A percentile compares a stretch with the other conserved stretches of the same genome.
These are phyloP conservation scores for Stenocarpella maydis DNA, from an alignment of 2,329 filamentous ascomycete genomes.

Conservation along the genomic window DNA sequence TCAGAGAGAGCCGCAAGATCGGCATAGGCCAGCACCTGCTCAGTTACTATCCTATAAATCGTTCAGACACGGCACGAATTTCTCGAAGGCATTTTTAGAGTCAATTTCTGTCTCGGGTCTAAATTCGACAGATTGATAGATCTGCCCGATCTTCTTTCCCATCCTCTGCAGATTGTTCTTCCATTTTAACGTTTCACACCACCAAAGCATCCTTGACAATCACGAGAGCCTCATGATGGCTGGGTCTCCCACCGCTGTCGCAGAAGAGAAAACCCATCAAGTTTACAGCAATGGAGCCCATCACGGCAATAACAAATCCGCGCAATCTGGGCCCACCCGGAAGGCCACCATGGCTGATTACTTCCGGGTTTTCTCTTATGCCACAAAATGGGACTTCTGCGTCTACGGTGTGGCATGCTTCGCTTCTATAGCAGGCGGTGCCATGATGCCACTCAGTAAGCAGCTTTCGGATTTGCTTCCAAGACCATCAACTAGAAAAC, in stretches of 20 bases:
- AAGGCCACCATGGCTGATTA: slow-evolving; percentile 46
- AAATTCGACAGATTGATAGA: neutral
- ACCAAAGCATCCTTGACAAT: neutral
- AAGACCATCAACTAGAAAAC: too few relatives aligned
- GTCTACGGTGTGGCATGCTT: slow-evolving; percentile 55
- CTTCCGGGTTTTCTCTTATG: slow-evolving; percentile 61
- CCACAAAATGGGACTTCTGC: slow-evolving; percentile 58
- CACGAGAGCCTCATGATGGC: neutral
- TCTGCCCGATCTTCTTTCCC: neutral
- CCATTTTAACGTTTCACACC: neutral
- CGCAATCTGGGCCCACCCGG: neutral
- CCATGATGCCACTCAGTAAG: slow-evolving; percentile 60
- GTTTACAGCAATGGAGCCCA: neutral
- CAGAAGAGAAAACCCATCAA: neutral
- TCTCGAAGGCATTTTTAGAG: neutral
- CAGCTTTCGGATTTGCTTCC: neutral
- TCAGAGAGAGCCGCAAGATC: neutral
- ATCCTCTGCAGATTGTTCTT: neutral
- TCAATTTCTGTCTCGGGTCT: neutral
- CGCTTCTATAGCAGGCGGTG: slow-evolving; percentile 60
- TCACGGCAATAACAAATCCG: neutral
- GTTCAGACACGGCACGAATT: neutral
- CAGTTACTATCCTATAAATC: neutral
- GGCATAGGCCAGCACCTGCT: neutral
- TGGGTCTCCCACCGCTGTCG: neutral